Conservation (phyloP, 148 eudicot species). For the Camellia sinensis region DNA sequence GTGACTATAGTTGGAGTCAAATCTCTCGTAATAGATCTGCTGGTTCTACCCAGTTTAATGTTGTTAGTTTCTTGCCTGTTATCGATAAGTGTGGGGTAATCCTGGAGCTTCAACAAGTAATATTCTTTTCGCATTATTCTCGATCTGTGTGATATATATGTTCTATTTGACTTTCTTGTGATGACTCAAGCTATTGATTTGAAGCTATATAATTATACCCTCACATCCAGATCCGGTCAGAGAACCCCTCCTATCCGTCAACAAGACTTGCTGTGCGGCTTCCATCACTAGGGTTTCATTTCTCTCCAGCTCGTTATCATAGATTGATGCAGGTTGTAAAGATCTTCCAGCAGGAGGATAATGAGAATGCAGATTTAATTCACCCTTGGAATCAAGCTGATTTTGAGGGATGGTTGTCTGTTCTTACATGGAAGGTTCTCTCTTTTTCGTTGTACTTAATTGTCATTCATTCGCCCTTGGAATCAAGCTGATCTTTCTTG, state of each 20-base stretch:
- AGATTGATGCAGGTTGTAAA: slow-evolving; percentile 84
- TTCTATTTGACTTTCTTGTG: neutral
- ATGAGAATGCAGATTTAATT: slow-evolving; percentile 34
- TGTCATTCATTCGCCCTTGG: slow-evolving; percentile 5
- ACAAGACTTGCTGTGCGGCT: slow-evolving; percentile 84
- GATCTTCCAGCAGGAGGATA: slow-evolving; percentile 57
- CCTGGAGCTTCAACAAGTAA: slow-evolving; percentile 91
- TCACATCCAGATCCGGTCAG: slow-evolving; percentile 62
- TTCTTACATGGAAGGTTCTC: slow-evolving; percentile 84
- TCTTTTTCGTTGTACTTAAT: neutral
- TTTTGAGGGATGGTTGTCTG: slow-evolving; percentile 85
- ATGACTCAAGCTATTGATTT: neutral
- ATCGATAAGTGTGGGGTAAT: slow-evolving; percentile 90
- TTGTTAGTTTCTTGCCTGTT: slow-evolving; percentile 69
- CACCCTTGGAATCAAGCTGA: slow-evolving; percentile 92
- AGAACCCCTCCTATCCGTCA: slow-evolving; percentile 72
- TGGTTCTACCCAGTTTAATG: slow-evolving; percentile 36
- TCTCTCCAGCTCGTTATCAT: slow-evolving; percentile 98
- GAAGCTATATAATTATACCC: neutral
- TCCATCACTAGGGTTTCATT: slow-evolving; percentile 85
- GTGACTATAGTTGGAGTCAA: slow-evolving; percentile 76
- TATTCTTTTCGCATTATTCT: neutral
- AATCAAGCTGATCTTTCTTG: slow-evolving; percentile 2
- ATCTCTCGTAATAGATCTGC: slow-evolving; percentile 34
- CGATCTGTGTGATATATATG: neutral